These are phyloP conservation scores for Bipolaris zeicola DNA, from an alignment of 2,329 filamentous ascomycete genomes.

Conservation along the genomic window DNA sequence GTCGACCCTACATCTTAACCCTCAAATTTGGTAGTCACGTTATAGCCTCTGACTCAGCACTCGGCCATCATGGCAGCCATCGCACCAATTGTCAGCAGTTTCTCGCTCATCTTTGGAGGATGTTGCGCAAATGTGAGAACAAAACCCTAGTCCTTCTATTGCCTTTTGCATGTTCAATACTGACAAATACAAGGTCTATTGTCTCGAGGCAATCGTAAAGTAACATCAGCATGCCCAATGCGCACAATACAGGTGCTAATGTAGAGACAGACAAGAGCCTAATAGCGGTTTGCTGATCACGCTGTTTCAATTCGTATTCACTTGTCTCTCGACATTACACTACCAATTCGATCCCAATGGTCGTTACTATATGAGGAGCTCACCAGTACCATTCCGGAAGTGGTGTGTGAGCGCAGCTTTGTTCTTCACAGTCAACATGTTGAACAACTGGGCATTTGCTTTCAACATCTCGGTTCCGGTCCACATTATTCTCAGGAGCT, in stretches of 20 bases:
- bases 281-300: slow-evolving; percentile 75
- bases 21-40: background rate
- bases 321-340: slow-evolving; percentile 64
- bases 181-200: slow-evolving; percentile 73
- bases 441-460: slow-evolving; percentile 98
- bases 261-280: slow-evolving; percentile 70
- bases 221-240: slow-evolving; percentile 55
- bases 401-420: slow-evolving; percentile 89
- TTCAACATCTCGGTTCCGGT: slow-evolving; percentile 96
- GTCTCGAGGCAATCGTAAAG: slow-evolving; percentile 93
- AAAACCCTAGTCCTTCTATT: background rate
- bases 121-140: slow-evolving; percentile 85
- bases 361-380: slow-evolving; percentile 74
- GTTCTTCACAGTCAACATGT: slow-evolving; percentile 90
- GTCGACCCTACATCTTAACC: background rate
- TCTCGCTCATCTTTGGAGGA: slow-evolving; percentile 89
- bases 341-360: slow-evolving; percentile 58
- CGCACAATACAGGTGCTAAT: slow-evolving; percentile 17
- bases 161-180: background rate
- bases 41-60: background rate
- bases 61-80: slow-evolving; percentile 38
- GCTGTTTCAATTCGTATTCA: slow-evolving; percentile 60
- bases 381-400: slow-evolving; percentile 79
- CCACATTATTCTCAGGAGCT: slow-evolving; percentile 94
- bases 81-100: slow-evolving; percentile 60